Base-by-base conservation (phyloP, 2,329 filamentous ascomycete species). In the Fusarium stilboides region DNA sequence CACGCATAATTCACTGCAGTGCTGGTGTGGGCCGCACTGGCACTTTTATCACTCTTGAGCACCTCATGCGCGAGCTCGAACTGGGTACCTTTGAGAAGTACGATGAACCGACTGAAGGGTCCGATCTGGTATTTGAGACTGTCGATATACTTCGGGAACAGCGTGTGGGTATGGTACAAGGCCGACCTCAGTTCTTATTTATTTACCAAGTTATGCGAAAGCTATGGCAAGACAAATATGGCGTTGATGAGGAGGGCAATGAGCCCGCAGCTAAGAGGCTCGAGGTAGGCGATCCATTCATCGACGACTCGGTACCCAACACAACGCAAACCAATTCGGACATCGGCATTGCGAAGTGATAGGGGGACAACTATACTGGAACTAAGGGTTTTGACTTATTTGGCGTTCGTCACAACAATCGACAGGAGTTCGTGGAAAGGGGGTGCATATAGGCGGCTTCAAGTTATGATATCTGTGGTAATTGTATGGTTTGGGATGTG, bases 41-140 rank as follows among this genome's bases (percentile, higher is more conserved):
- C 34, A 98, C 96, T 0, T 99, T 98, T 77, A 97, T 99, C 74
- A 92, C 94, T 3, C 87, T 99, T n/a, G 96, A 98, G 80, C 94
- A 97, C 79, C 87, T 99, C 26, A 86, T 97, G 68, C 87, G 90
- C 36, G 94, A 98, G 79, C 85, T 98, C 12, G 89, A 93, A 26
- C 87, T 89, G 8, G 95, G 94, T 50, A 86, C 89, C 22, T 81
- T 97, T 50, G 83, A 87, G 66, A 77, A 82, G 24, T 81, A 80
- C 62, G 81, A 84, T 55, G 72, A 74, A 17, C 65, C 72, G 14
- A 50, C 51, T n/a, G 69, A 77, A 47, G 69, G 70, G 14, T 68
- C 69, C 1, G 94, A 98, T 74, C 87, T 91, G 4, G 86, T 99
- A 40, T 92, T 90, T 70, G 86, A 92, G 19, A 92, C 92, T 0